Percentiles rank a stretch among this genome's conserved stretches.
Conservation (phyloP, 2,329 filamentous ascomycete species). For the Hypoxylon sp. region DNA sequence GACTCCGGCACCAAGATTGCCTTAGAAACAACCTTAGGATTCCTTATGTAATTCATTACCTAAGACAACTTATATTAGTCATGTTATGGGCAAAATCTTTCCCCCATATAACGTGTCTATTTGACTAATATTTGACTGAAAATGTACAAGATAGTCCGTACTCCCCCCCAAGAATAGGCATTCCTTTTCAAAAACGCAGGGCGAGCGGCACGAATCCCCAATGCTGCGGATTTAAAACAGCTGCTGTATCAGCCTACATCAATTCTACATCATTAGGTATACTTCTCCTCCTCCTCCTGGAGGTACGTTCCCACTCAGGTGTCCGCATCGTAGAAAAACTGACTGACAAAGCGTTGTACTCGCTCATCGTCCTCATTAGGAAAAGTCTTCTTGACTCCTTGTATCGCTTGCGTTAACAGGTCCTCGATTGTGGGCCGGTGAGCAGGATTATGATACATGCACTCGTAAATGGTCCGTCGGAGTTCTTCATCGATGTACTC, state of each 20-base stretch:
- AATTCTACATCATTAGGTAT: neutral
- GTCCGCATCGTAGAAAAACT: conserved; percentile 35
- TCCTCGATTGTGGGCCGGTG: conserved; percentile 43
- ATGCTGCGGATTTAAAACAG: too few species aligned
- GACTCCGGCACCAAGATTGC: too few species aligned
- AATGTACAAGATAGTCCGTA: neutral
- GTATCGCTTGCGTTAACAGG: conserved; percentile 37
- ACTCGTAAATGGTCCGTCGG: conserved; percentile 42
- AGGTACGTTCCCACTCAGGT: neutral
- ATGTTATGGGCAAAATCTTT: too few species aligned
- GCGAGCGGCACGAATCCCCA: too few species aligned
- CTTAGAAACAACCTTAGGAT: too few species aligned
- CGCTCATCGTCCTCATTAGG: conserved; percentile 34
- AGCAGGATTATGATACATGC: conserved; percentile 47
- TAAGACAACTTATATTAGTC: too few species aligned
- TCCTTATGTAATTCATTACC: too few species aligned
- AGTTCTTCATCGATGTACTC: conserved; percentile 42
- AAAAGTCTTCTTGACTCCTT: conserved; percentile 9
- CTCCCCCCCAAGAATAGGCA: neutral
- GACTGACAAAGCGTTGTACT: conserved; percentile 40
- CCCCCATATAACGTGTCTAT: too few species aligned
- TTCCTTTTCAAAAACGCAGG: neutral
- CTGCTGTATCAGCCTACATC: neutral
- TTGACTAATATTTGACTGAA: neutral
- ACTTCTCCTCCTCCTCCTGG: neutral